A percentile compares a stretch with the other conserved stretches of the same genome.
phyloP scores from a whole-genome alignment of 2,329 filamentous ascomycete species.

The Biscogniauxia sp. region DNA sequence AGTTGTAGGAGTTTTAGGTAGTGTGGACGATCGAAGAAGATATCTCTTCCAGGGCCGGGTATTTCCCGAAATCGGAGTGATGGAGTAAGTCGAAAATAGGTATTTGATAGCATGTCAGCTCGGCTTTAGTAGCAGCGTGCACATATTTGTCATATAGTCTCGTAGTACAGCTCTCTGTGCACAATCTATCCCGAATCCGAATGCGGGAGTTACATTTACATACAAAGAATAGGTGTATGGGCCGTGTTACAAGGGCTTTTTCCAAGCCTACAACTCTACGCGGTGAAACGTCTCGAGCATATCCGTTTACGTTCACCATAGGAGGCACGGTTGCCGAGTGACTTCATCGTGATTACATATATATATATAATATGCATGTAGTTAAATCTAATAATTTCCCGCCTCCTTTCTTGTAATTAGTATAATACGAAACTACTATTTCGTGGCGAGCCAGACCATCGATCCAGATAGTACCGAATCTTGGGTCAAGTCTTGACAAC shows the following conservation, averaged over 20 bases:
- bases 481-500: neutral
- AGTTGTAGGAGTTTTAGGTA: too few relatives aligned
- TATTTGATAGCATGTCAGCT: too few relatives aligned
- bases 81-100: too few relatives aligned
- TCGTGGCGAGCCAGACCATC: neutral
- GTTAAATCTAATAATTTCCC: neutral
- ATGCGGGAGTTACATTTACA: neutral
- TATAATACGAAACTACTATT: neutral
- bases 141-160: too few relatives aligned
- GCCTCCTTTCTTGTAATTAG: neutral
- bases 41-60: too few relatives aligned
- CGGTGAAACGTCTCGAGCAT: neutral
- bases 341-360: neutral
- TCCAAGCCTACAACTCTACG: neutral
- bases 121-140: too few relatives aligned
- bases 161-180: too few relatives aligned
- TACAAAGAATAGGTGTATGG: neutral
- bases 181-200: too few relatives aligned
- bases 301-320: neutral
- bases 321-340: neutral
- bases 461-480: neutral
- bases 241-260: neutral
- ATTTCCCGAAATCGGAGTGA: too few relatives aligned
- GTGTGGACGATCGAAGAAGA: too few relatives aligned
- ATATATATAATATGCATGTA: neutral